Percentiles rank a stretch among this genome's conserved stretches.
These are phyloP conservation scores for Choiromyces venosus DNA, from an alignment of 495 filamentous ascomycete species.

Conservation along the genomic window DNA sequence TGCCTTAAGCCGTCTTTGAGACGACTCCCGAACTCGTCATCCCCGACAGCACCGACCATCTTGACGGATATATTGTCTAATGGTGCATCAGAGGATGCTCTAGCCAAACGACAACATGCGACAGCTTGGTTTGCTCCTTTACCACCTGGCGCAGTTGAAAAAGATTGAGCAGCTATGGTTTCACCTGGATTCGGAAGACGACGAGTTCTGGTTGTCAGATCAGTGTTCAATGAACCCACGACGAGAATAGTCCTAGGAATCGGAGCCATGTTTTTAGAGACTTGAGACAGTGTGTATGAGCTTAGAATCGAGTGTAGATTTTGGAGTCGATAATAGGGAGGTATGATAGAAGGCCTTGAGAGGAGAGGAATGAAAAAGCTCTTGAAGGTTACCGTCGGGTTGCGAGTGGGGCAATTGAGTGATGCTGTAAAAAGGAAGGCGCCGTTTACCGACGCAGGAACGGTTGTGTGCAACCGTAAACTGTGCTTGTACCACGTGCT, in stretches of 20 bases:
- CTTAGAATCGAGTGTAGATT: not conserved
- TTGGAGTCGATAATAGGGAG: not conserved
- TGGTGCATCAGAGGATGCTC: slow-evolving; percentile 44
- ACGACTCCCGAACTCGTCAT: slow-evolving; percentile 56
- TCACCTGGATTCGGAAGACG: slow-evolving; percentile 79
- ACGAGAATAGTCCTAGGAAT: slow-evolving; percentile 59
- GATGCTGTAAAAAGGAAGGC: too few species aligned
- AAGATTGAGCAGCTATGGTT: slow-evolving; percentile 73
- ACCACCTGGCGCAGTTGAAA: slow-evolving; percentile 75
- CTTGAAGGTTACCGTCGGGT: not conserved
- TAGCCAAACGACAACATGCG: slow-evolving; percentile 62
- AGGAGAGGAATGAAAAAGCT: not conserved
- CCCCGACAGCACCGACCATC: slow-evolving; percentile 81
- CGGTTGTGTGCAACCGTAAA: too few species aligned
- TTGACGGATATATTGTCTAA: slow-evolving; percentile 54
- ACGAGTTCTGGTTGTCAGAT: slow-evolving; percentile 79
- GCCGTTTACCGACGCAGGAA: too few species aligned
- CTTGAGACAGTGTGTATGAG: not conserved
- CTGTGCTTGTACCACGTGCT: too few species aligned
- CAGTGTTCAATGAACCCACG: slow-evolving; percentile 88
- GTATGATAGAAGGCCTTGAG: not conserved
- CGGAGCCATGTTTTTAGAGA: not conserved
- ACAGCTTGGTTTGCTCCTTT: slow-evolving; percentile 97
- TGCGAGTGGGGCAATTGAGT: not conserved
- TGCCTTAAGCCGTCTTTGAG: slow-evolving; percentile 45